Base-by-base conservation (phyloP, 805 yeast species). In the Myxozyma lipomycoides region DNA sequence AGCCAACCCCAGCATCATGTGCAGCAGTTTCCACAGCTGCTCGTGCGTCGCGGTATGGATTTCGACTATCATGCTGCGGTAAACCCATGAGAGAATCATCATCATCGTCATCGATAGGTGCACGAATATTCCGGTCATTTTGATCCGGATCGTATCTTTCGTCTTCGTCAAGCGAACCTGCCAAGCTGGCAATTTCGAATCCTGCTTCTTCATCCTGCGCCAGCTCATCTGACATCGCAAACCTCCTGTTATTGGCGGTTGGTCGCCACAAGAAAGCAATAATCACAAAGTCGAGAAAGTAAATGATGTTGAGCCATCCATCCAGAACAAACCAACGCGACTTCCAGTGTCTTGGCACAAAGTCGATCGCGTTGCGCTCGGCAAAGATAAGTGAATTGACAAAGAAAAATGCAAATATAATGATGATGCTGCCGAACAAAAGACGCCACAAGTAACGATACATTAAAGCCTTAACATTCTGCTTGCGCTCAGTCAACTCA, bases 241-340 rank as follows among this genome's bases (percentile, higher is more conserved):
- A 78, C 79, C 95, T 83, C 63, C 90, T 86, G 51, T 96, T 89
- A 37, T 95, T 88, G 61, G 85, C 93, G 0, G 97, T 91, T 47
- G 99, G 99, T 69, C 98, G 83, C 98, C 98, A 93, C 56, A 93
- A 78, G 73, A 89, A 80, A 3, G 96, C 86, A 57, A 93, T 76
- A 7, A 89, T 79, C 62, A 84, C 78, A 67, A 93, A 90, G 35
- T 90, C 90, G 43, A 83, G 70, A 64, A 86, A 87, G 70, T 88
- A 93, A 12, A 89, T 83, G 43, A 88, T 77, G 43, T 95, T 83
- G 36, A 96, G 95, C 96, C 98, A 90, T 72, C 95, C 95, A 61
- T 91, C 96, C 40, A 84, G 77, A 47, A 88, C 70, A 62, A 93
- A 88, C 73, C 87, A 90, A 63, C 95, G 80, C 40, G 87, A 79